These are phyloP conservation scores for Heterotrichella gracilis DNA, from an alignment of 352 stramenopile genomes.

Conservation along the genomic window DNA sequence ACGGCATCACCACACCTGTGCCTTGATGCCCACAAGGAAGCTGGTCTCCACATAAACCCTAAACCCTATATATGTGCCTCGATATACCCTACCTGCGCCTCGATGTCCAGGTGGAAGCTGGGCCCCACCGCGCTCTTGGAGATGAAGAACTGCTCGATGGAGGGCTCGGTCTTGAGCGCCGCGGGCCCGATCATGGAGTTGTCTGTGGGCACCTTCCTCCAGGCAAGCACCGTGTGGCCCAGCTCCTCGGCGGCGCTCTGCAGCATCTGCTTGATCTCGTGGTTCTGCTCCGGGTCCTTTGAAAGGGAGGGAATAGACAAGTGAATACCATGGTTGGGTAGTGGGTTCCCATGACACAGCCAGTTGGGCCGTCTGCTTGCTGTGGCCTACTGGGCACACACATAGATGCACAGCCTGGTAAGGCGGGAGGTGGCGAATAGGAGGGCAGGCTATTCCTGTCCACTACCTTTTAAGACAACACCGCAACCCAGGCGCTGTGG, in stretches of 20 bases:
- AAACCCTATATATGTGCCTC: too few relatives aligned
- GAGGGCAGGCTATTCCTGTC: too few relatives aligned
- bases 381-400: background rate
- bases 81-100: too few relatives aligned
- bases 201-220: constrained; percentile 55
- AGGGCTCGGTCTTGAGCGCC: constrained; percentile 53
- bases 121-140: constrained; percentile 19
- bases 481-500: too few relatives aligned
- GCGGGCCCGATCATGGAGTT: constrained; percentile 59
- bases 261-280: constrained; percentile 27
- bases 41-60: too few relatives aligned
- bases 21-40: too few relatives aligned
- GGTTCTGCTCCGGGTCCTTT: constrained; percentile 27
- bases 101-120: constrained; percentile 37
- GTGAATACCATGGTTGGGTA: constrained; percentile 21
- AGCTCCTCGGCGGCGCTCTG: constrained; percentile 36
- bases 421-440: too few relatives aligned
- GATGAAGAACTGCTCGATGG: constrained; percentile 69
- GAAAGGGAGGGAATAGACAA: constrained; percentile 28
- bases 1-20: too few relatives aligned
- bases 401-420: too few relatives aligned
- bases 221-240: constrained; percentile 55
- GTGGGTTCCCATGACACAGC: background rate
- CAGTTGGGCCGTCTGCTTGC: background rate
- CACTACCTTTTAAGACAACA: too few relatives aligned